Percentiles rank a stretch among this genome's conserved stretches.
Conservation (phyloP, 2,329 filamentous ascomycete species). For the Fusarium mangiferae region DNA sequence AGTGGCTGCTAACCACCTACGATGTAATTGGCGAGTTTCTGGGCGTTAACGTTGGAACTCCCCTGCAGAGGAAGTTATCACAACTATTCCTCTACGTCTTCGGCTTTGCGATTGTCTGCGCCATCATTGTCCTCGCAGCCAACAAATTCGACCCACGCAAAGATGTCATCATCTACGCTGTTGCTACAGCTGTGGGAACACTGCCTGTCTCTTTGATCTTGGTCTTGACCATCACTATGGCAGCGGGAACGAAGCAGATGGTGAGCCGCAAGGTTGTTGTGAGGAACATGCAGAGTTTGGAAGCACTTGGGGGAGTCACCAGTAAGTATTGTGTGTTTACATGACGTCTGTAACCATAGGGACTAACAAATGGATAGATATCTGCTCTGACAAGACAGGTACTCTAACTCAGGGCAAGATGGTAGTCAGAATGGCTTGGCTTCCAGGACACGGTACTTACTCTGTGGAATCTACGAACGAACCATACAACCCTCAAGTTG, state of each 20-base stretch:
- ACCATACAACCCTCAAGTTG: slow-evolving; percentile 43
- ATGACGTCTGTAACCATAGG: neutral
- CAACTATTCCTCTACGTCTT: slow-evolving; percentile 71
- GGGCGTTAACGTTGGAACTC: slow-evolving; percentile 67
- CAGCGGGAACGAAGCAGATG: slow-evolving; percentile 62
- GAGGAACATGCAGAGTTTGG: slow-evolving; percentile 51
- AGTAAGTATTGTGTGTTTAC: slow-evolving; percentile 44
- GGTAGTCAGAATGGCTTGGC: slow-evolving; percentile 48
- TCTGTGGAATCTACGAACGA: slow-evolving; percentile 43
- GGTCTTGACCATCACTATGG: slow-evolving; percentile 71
- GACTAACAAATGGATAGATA: slow-evolving; percentile 33
- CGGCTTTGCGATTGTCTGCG: slow-evolving; percentile 34
- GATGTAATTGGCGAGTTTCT: slow-evolving; percentile 53
- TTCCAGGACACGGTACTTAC: slow-evolving; percentile 45
- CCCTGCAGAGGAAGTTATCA: slow-evolving; percentile 73
- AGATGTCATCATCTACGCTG: slow-evolving; percentile 54
- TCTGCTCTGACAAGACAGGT: slow-evolving; percentile 49
- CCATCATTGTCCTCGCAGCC: slow-evolving; percentile 33
- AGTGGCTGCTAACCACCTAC: slow-evolving; percentile 47
- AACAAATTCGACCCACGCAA: slow-evolving; percentile 46
- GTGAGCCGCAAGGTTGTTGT: slow-evolving; percentile 60
- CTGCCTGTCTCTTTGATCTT: slow-evolving; percentile 57
- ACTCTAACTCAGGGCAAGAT: slow-evolving; percentile 51
- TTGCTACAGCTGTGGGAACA: slow-evolving; percentile 56
- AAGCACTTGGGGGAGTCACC: slow-evolving; percentile 62